Evolutionary conservation across 2,329 filamentous ascomycete species (phyloP), one percentile per base, ranked within the genome.

Genomic region (Fusarium coffeatum): DNA sequence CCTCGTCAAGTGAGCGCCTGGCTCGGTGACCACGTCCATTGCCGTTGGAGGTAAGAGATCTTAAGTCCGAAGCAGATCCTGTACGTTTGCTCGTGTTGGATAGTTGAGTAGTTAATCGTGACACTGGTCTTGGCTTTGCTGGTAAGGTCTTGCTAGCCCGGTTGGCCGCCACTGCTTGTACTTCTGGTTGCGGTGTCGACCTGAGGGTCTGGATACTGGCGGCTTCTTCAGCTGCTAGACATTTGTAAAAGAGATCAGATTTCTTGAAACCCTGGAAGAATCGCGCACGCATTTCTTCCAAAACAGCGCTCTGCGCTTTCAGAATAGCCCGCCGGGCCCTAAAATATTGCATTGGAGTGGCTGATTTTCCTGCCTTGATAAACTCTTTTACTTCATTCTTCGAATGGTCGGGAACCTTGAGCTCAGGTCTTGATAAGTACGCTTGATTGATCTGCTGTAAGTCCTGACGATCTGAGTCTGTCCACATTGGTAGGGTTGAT

Each of bases 181-280:
- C 49, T 25, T 75, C 72, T 28, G 59, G 59, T 6, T 67, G 72
- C 3, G 72, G 72, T 45, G 69, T 59, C 16, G 70, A 55, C 32
- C 74, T 67, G 12, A 65, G 61, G 37, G 74, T 61, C 28, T 77
- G 77, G 9, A 73, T 60, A 51, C 76, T 83, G 3, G 87, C 84
- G 43, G 88, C 86, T 80, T 97, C 94, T 75, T 97, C 93, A 15
- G 95, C 92, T 10, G 95, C 93, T 2, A 99, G 85, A 77, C 94
- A 98, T 78, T 99, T 99, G 84, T 96, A 98, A 78, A 94, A 99
- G 1, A 99, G 81, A 76, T 98, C 96, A 0, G 96, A 97, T 72
- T 90, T 92, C 76, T 94, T 97, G 83, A 99, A 99, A 22, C 88
- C 89, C 20, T 92, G 89, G 69, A 96, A 96, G 76, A 97, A 89